Conservation (phyloP, 2,329 filamentous ascomycete genomes). For the Plenodomus biglobosus region DNA sequence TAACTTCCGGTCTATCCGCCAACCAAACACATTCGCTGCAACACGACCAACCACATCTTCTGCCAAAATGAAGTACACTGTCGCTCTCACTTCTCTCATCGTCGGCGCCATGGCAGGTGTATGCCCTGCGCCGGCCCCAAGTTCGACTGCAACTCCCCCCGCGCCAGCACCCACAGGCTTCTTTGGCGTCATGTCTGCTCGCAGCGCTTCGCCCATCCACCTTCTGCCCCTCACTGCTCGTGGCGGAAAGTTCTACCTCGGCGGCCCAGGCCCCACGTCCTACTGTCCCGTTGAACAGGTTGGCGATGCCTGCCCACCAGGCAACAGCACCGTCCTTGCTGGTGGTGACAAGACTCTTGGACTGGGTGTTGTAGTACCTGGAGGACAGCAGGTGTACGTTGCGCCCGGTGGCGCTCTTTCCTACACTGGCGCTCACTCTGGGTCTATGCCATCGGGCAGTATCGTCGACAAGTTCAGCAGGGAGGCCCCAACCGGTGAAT, state of each 20-base stretch:
- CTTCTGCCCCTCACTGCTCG: constrained; percentile 50
- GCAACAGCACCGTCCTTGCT: constrained; percentile 51
- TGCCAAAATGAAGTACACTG: constrained; percentile 40
- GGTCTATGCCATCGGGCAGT: constrained; percentile 54
- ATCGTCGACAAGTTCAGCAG: constrained; percentile 54
- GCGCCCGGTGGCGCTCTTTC: constrained; percentile 55
- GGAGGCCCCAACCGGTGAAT: constrained; percentile 15
- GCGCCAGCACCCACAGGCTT: constrained; percentile 18
- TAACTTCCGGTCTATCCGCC: background rate
- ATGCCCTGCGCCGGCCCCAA: constrained; percentile 6
- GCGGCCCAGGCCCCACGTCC: constrained; percentile 46
- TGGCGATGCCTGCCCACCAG: constrained; percentile 49
- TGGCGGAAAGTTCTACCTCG: constrained; percentile 55
- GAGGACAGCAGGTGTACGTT: constrained; percentile 64
- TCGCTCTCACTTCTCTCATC: constrained; percentile 32
- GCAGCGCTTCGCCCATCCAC: constrained; percentile 55
- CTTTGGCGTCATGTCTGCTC: constrained; percentile 50
- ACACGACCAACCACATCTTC: constrained; percentile 10
- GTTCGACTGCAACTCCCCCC: background rate
- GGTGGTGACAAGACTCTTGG: constrained; percentile 35
- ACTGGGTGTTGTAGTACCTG: constrained; percentile 59
- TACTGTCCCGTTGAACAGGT: constrained; percentile 52
- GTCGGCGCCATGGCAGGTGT: constrained; percentile 24
- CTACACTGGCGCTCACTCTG: constrained; percentile 60
- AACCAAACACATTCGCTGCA: background rate